phyloP scores from a whole-genome alignment of 345 rosid genomes.

The Theobroma cacao region DNA sequence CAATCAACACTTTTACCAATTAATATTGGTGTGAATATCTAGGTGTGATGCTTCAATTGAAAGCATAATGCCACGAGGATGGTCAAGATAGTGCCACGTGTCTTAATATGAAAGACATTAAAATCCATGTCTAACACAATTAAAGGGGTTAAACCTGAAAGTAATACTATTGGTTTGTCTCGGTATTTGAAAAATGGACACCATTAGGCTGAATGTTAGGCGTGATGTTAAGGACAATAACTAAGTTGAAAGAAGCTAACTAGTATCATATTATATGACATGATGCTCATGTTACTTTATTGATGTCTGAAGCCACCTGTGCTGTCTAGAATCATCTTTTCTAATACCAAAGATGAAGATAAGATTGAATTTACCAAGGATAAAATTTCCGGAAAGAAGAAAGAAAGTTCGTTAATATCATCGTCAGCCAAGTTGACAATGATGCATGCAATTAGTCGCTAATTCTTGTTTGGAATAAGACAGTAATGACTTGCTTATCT shows the following conservation, averaged over 20 bases:
- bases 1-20: no score
- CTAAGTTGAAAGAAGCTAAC: neutral
- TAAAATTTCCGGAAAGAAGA: neutral
- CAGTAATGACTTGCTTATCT: slow-evolving; percentile 11
- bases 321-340: neutral
- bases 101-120: no score
- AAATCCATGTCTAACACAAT: no score
- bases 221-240: neutral
- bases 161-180: no score
- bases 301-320: slow-evolving; percentile 6
- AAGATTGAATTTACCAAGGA: slow-evolving; percentile 10
- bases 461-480: slow-evolving; percentile 18
- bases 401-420: slow-evolving; percentile 6
- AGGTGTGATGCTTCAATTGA: no score
- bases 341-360: slow-evolving; percentile 16
- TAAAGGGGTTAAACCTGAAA: no score
- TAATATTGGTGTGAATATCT: no score
- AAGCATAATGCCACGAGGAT: no score
- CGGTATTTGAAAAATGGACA: neutral
- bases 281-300: neutral
- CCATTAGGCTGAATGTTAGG: neutral
- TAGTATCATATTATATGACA: neutral
- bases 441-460: slow-evolving; percentile 13
- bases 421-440: slow-evolving; percentile 37
- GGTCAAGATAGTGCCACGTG: no score